Evolutionary conservation across 768 basidiomycete species (phyloP).

Genomic region (Hygrophorus pudorinus): DNA sequence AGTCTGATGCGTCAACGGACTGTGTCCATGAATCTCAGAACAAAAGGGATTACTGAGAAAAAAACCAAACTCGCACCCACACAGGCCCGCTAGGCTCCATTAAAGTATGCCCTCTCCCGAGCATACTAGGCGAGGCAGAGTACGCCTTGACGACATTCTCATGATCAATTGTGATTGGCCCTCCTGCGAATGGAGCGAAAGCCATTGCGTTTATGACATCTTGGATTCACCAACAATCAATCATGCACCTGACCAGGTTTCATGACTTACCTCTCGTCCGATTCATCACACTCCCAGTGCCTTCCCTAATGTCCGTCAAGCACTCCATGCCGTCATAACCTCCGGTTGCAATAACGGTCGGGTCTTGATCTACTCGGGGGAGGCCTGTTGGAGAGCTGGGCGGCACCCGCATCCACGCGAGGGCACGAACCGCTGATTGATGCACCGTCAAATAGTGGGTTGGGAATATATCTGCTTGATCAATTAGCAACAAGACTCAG

Average conservation of each 20-base stretch:
- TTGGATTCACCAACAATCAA: constrained; percentile 16
- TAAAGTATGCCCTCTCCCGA: constrained; percentile 63
- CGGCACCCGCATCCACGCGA: constrained; percentile 70
- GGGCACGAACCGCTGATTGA: constrained; percentile 67
- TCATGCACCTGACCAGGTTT: not conserved
- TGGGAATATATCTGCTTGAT: constrained; percentile 40
- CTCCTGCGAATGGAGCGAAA: constrained; percentile 60
- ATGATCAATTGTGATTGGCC: constrained; percentile 70
- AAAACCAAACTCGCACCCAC: constrained; percentile 47
- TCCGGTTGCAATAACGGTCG: constrained; percentile 64
- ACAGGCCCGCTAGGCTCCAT: constrained; percentile 71
- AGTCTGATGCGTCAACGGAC: constrained; percentile 70
- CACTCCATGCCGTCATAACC: constrained; percentile 76
- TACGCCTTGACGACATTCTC: constrained; percentile 75
- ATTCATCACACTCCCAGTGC: constrained; percentile 57
- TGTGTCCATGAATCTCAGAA: constrained; percentile 18
- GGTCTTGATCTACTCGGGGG: constrained; percentile 40
- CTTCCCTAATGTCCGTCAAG: constrained; percentile 69
- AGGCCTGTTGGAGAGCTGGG: constrained; percentile 37
- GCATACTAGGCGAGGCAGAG: constrained; percentile 59
- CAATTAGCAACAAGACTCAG: constrained; percentile 6
- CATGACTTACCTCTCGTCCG: constrained; percentile 55
- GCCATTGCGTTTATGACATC: constrained; percentile 63
- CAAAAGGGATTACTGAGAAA: not conserved
- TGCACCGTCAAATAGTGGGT: constrained; percentile 67